These are phyloP conservation scores for Adansonia rubrostipa DNA, from an alignment of 441 rosid genomes.

Conservation along the genomic window DNA sequence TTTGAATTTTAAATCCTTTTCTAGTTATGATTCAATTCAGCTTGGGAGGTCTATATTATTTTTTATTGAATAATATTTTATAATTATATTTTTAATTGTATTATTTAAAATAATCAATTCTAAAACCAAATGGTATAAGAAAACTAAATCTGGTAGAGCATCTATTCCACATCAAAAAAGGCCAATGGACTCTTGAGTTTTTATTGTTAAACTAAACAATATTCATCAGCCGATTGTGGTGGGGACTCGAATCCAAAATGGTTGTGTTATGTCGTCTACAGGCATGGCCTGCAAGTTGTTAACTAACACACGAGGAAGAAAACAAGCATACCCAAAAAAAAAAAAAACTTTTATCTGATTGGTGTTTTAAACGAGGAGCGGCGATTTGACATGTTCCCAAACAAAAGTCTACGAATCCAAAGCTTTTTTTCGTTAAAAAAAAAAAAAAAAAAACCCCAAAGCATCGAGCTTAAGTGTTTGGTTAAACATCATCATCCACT, in stretches of 20 bases:
- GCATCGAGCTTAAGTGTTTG: neutral
- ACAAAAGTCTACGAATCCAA: neutral
- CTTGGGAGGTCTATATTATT: no score
- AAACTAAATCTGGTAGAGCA: neutral
- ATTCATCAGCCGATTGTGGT: constrained; percentile 28
- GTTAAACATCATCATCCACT: constrained; percentile 28
- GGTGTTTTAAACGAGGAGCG: neutral
- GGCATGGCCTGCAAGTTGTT: constrained; percentile 9
- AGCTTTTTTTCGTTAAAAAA: no score
- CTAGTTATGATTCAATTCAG: no score
- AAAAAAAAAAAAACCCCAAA: no score
- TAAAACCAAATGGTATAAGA: no score
- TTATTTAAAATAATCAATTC: no score
- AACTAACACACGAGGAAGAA: neutral
- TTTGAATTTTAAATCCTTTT: no score
- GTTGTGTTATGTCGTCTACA: constrained; percentile 16
- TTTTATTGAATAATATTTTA: no score
- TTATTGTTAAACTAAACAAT: neutral
- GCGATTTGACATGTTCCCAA: no score
- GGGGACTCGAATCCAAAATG: constrained; percentile 10
- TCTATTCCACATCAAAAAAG: neutral
- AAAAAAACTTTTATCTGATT: neutral
- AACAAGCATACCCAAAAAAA: neutral
- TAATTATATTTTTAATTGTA: no score
- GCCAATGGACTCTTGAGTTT: neutral